Base-by-base conservation (phyloP, 2,329 filamentous ascomycete species). In the Alternaria metachromatica region DNA sequence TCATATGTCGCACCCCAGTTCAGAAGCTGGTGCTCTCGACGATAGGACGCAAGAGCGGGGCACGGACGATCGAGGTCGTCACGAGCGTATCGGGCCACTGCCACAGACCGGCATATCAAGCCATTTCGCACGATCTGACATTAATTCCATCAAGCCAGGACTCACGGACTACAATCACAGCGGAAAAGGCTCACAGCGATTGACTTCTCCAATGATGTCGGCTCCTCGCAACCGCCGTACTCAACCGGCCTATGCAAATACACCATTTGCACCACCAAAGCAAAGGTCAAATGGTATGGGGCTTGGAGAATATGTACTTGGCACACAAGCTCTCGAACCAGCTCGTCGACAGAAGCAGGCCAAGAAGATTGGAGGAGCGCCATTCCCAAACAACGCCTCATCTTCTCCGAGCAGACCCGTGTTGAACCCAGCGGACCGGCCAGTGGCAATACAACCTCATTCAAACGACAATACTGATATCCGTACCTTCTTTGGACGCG, bases 251-350 rank as follows among this genome's bases (percentile, higher is more conserved):
- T 20, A 46, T 20, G 53, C 64, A 18, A 76, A 77, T 49, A 77
- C 72, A 44, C 71, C 77, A 3, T 80, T 78, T 55, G 63, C 73
- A 6, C 68, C 70, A 25, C 77, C 75, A 25, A 49, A 70, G 23
- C 61, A 55, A 44, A 30, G 50, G 11, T 45, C 45, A 6, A 50
- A 67, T n/a, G 68, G 72, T 13, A 63, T 55, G 9, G 75, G 72
- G 68, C 72, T 76, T 25, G 66, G 72, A 11, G 65, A 71, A 20
- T 60, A 64, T 8, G 64, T 71, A 62, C 61, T 51, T 45, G 58
- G 56, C 2, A 28, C 55, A 13, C 44, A 43, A n/a, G 18, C 51
- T 10, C 41, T 41, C 12, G 49, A 63, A 13, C 12, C 21, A 3
- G 18, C 62, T 54, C 49, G 28, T 46, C 43, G 37, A n/a, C 65